These are phyloP conservation scores for Cystofilobasidium capitatum DNA, from an alignment of 768 basidiomycete genomes.

Conservation along the genomic window DNA sequence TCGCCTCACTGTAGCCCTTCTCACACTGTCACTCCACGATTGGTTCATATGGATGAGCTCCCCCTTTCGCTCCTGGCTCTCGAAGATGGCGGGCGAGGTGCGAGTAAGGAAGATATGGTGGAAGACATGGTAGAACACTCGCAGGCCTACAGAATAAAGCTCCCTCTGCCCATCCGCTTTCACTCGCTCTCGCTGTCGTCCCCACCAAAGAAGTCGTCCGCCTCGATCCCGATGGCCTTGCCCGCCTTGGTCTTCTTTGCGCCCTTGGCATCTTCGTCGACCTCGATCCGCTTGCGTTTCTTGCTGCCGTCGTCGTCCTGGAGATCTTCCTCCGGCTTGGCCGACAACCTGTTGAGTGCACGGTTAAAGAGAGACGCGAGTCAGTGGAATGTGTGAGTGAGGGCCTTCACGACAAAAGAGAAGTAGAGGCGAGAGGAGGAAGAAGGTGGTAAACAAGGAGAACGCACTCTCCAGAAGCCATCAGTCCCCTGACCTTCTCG, in stretches of 20 bases:
- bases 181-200: constrained; percentile 16
- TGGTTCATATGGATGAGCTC: no score
- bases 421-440: neutral
- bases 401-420: neutral
- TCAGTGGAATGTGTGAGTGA: no score
- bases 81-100: no score
- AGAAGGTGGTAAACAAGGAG: neutral
- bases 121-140: no score
- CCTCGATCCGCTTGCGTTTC: constrained; percentile 4
- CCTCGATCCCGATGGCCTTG: constrained; percentile 10
- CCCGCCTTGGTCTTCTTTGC: neutral
- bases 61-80: no score
- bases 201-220: constrained; percentile 27
- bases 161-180: no score
- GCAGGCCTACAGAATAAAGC: no score
- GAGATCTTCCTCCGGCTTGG: constrained; percentile 13
- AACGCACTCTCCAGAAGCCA: constrained; percentile 23
- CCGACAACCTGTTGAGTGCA: constrained; percentile 10
- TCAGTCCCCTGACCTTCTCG: constrained; percentile 22
- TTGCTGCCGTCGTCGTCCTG: neutral
- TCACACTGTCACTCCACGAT: no score
- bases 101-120: no score
- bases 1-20: no score
- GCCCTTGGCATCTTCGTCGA: neutral
- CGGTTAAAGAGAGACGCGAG: neutral